Evolutionary conservation across 768 basidiomycete genomes (phyloP), one percentile per base, ranked within the genome.

Genomic region (Glaciozyma martinii): DNA sequence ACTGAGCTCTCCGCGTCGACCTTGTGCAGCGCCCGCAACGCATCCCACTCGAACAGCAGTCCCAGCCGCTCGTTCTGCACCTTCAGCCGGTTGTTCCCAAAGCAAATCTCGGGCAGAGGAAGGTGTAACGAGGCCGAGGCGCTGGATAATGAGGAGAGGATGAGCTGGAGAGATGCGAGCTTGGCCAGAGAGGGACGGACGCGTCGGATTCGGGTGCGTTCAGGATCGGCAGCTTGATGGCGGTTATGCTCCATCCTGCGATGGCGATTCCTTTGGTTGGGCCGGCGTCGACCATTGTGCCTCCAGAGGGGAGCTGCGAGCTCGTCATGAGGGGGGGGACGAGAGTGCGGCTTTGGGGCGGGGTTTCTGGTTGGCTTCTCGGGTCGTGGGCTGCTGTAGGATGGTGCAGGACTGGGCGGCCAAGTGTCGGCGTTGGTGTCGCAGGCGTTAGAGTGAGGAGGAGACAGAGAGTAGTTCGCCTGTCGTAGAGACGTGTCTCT

Each of bases 41-140:
- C 81, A 27, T 82, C 81, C 75, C 95, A 92, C 0, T 78, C 73
- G 62, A 87, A 83, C 58, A 76, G 78, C 82, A 87, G 86, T 16
- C 83, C 84, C 12, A 82, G 84, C 0, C 83, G 76, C 30, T 74
- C 78, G 71, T 97, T 89, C 40, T 81, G 79, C 30, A 98, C 77
- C 5, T 80, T 78, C 13, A 99, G 80, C 21, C 75, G 75, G 76
- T 98, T 98, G 76, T 82, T 84, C 8, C 91, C 92, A 73, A 97
- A 98, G 0, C 89, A 91, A 90, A 98, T 98, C 75, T 99, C 95
- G 3, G 95, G 95, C 2, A 94, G 77, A 0, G 94, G 89, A 30
- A 98, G 80, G 3, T 85, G 84, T 25, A 79, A 69, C 3, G 65
- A 61, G n/a, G 72, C 75, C 30, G 76, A 74, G 0, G 74, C 76